Percentiles rank a stretch among this genome's conserved stretches.
Evolutionary conservation across 1,139 yeast genomes (phyloP).

Genomic region (Candida buenavistaensis): DNA sequence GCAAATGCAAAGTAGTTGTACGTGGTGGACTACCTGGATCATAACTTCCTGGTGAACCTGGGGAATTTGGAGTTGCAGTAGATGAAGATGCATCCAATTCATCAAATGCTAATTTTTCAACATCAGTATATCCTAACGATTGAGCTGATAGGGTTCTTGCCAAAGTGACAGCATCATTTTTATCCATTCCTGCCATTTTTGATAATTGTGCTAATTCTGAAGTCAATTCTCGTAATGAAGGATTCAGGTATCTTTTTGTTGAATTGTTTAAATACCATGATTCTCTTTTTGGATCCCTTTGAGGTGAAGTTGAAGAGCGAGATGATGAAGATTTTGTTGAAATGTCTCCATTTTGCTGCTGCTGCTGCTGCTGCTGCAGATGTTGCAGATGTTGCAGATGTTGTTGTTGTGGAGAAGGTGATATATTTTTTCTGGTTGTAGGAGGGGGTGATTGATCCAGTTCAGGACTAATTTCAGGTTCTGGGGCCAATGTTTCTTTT

Average conservation of each 20-base stretch:
- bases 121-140: constrained; percentile 56
- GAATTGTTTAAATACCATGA: constrained; percentile 13
- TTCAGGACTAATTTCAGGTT: constrained; percentile 1
- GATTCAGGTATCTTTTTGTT: constrained; percentile 35
- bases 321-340: constrained; percentile 12
- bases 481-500: constrained; percentile 2
- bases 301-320: constrained; percentile 15
- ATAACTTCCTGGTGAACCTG: constrained; percentile 7
- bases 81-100: constrained; percentile 22
- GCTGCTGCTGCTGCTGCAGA: constrained; percentile 5
- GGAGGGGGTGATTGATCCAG: constrained; percentile 2
- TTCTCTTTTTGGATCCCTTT: constrained; percentile 14
- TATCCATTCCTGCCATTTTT: constrained; percentile 69
- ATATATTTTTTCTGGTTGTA: constrained; percentile 1
- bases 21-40: constrained; percentile 9
- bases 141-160: constrained; percentile 69
- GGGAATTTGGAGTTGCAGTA: constrained; percentile 3
- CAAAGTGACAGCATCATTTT: constrained; percentile 71
- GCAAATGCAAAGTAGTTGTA: constrained; percentile 15
- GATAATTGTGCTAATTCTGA: constrained; percentile 65
- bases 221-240: constrained; percentile 67
- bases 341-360: constrained; percentile 3
- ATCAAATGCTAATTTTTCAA: constrained; percentile 48
- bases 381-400: constrained; percentile 1
- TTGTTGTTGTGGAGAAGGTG: constrained; percentile 2